These are phyloP conservation scores for Starmerella apicola DNA, from an alignment of 805 yeast genomes.

Conservation along the genomic window DNA sequence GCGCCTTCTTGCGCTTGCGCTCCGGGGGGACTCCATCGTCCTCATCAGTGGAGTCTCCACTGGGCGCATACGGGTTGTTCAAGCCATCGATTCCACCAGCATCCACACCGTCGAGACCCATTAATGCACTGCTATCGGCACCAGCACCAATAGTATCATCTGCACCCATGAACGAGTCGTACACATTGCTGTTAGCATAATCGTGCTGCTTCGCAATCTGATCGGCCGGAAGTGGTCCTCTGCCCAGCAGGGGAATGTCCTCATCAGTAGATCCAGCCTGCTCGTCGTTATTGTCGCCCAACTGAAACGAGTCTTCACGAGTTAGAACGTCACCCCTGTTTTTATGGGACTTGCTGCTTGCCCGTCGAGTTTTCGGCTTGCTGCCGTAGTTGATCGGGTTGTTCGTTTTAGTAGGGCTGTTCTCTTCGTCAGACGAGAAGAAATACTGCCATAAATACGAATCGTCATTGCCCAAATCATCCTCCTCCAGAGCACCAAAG, in stretches of 20 bases:
- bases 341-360: no score
- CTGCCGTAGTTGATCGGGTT: no score
- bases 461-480: constrained; percentile 36
- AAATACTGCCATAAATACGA: constrained; percentile 65
- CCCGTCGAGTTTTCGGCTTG: no score
- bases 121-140: no score
- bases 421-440: constrained; percentile 35
- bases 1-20: constrained; percentile 32
- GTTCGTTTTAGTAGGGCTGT: no score
- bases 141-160: no score
- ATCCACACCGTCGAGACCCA: neutral
- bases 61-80: constrained; percentile 23
- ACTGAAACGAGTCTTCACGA: neutral
- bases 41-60: constrained; percentile 90
- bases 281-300: neutral
- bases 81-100: no score
- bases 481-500: constrained; percentile 21
- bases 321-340: neutral
- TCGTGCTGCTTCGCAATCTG: constrained; percentile 2
- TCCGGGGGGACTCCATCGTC: constrained; percentile 73
- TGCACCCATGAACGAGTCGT: no score
- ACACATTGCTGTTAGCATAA: no score
- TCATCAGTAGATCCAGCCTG: constrained; percentile 10
- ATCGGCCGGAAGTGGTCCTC: constrained; percentile 12
- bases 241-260: constrained; percentile 14